Evolutionary conservation across 352 stramenopile species (phyloP).

Genomic region (Aphanomyces astaci): DNA sequence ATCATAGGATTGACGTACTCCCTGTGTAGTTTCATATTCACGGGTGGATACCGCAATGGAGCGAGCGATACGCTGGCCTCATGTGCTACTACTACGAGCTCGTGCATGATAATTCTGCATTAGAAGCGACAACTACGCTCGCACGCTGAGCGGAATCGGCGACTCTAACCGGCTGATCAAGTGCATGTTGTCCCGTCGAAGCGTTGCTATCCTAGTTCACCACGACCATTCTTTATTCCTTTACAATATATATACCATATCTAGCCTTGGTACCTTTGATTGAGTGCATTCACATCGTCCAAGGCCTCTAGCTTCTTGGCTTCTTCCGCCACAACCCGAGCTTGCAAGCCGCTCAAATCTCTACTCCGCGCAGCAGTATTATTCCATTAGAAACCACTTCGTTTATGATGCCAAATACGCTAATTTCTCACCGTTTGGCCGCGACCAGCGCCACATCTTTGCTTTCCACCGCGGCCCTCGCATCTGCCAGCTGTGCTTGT

Average conservation of each 20-base stretch:
- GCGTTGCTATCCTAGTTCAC: conserved; percentile 10
- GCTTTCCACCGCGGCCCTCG: not conserved
- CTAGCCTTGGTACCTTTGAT: not conserved
- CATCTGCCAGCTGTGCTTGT: not conserved
- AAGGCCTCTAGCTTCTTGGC: conserved; percentile 6
- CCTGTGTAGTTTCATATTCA: conserved; percentile 59
- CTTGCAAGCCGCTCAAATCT: conserved; percentile 1
- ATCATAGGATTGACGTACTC: not conserved
- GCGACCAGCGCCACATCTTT: not conserved
- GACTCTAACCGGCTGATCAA: conserved; percentile 15
- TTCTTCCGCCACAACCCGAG: conserved; percentile 4
- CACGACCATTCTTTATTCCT: not conserved
- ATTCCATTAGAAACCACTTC: not conserved
- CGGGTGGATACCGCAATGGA: conserved; percentile 53
- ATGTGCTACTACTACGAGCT: conserved; percentile 77
- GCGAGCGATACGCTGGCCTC: conserved; percentile 39
- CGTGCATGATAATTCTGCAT: no score
- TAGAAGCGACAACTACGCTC: no score
- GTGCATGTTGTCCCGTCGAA: conserved; percentile 19
- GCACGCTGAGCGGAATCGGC: not conserved
- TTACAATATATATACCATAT: not conserved
- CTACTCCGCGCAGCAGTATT: no score
- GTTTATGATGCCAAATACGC: no score
- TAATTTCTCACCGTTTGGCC: not conserved
- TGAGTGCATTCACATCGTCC: not conserved